These are phyloP conservation scores for Coemansia sp. DNA, from an alignment of 192 early-diverging fungal genomes.

Conservation along the genomic window DNA sequence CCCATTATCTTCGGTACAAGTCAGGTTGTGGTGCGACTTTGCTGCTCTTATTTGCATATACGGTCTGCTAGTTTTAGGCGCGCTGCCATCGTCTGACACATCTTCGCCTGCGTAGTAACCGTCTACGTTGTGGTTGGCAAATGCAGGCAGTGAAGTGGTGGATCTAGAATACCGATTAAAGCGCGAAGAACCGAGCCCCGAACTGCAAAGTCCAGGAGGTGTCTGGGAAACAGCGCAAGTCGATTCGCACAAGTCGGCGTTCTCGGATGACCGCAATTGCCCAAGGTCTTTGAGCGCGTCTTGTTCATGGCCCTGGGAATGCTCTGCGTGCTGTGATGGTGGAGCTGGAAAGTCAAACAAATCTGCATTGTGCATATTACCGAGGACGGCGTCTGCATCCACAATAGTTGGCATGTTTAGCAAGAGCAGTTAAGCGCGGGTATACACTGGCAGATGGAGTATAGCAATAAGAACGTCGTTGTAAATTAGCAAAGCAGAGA, in stretches of 20 bases:
- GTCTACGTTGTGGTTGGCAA: constrained; percentile 4
- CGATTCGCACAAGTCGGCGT: neutral
- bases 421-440: neutral
- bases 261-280: neutral
- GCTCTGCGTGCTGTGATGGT: constrained; percentile 11
- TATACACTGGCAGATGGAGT: neutral
- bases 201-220: neutral
- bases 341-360: constrained; percentile 43
- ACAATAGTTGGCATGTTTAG: constrained; percentile 3
- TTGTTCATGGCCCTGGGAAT: neutral
- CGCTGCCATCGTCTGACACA: neutral
- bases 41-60: constrained; percentile 19
- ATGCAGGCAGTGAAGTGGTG: constrained; percentile 38
- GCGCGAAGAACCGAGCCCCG: neutral
- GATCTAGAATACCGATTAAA: constrained; percentile 38
- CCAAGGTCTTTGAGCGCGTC: neutral
- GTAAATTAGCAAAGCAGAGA: neutral
- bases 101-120: neutral
- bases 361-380: constrained; percentile 5
- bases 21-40: constrained; percentile 41
- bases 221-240: neutral
- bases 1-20: constrained; percentile 8
- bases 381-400: neutral
- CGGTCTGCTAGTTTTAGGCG: neutral
- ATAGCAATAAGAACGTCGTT: neutral